These are phyloP conservation scores for Cicer yamashitae DNA, from an alignment of 306 rosid species.

Conservation along the genomic window DNA sequence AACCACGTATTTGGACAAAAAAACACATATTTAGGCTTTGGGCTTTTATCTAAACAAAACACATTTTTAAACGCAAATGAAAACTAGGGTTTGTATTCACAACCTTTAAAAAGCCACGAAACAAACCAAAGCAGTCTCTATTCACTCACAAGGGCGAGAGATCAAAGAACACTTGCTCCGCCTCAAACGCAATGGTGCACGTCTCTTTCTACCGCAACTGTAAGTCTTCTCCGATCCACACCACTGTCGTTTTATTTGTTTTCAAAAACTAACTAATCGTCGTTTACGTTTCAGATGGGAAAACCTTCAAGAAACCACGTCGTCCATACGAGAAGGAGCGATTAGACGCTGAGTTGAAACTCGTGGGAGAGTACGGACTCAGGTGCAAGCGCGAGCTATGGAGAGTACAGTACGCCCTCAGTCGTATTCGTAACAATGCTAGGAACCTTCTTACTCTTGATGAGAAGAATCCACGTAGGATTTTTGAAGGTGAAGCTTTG, in stretches of 20 bases:
- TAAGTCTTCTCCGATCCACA: background rate
- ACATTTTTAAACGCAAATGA: background rate
- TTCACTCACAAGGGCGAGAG: background rate
- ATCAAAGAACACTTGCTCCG: background rate
- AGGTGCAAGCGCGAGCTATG: constrained; percentile 65
- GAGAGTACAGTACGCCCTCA: constrained; percentile 63
- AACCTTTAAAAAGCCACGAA: background rate
- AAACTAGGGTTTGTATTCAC: background rate
- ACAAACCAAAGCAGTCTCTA: background rate
- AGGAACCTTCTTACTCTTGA: constrained; percentile 61
- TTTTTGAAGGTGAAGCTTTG: constrained; percentile 65
- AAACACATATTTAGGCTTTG: too few relatives aligned
- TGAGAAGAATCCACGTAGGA: constrained; percentile 67
- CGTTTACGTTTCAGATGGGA: constrained; percentile 51
- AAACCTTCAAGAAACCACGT: constrained; percentile 73
- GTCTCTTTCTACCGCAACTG: background rate
- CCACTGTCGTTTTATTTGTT: too few relatives aligned
- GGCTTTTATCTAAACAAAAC: too few relatives aligned
- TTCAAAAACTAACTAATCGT: too few relatives aligned
- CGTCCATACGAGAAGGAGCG: constrained; percentile 78
- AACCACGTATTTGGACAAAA: too few relatives aligned
- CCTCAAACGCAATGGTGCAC: background rate
- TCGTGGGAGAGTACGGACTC: constrained; percentile 64
- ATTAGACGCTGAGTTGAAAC: constrained; percentile 61
- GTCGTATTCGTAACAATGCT: constrained; percentile 64